Conservation (phyloP, 192 early-diverging fungal genomes). For the Podochytrium sp. region DNA sequence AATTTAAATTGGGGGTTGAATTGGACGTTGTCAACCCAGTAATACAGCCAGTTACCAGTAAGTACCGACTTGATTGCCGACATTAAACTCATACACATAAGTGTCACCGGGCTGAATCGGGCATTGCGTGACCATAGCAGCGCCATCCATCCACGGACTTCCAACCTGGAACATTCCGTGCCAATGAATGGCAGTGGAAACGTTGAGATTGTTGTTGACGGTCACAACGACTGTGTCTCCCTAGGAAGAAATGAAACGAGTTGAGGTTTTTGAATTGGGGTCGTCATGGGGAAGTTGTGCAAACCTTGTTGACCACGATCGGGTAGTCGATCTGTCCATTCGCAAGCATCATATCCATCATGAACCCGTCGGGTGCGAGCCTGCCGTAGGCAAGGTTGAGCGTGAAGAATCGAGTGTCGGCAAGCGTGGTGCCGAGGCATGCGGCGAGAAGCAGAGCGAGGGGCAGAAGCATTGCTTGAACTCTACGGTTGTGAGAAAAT, state of each 20-base stretch:
- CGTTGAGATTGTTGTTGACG: slow-evolving; percentile 39
- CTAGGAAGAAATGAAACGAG: no score
- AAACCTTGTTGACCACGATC: slow-evolving; percentile 6
- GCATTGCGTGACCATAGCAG: slow-evolving; percentile 5
- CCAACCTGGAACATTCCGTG: slow-evolving; percentile 83
- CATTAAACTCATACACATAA: slow-evolving; percentile 71
- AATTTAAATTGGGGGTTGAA: no score
- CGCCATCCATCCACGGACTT: slow-evolving; percentile 38
- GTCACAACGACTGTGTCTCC: slow-evolving; percentile 16
- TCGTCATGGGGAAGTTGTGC: no score
- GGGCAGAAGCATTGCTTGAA: background rate
- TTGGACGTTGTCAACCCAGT: background rate
- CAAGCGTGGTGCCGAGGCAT: background rate
- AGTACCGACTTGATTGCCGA: slow-evolving; percentile 72
- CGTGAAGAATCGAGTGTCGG: background rate
- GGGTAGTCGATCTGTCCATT: slow-evolving; percentile 19
- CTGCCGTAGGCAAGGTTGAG: slow-evolving; percentile 13
- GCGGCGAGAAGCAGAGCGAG: background rate
- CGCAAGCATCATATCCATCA: slow-evolving; percentile 19
- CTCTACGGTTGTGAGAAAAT: no score
- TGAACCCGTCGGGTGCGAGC: slow-evolving; percentile 7
- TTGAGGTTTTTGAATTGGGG: no score
- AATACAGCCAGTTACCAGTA: slow-evolving; percentile 80
- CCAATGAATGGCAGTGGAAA: slow-evolving; percentile 41
- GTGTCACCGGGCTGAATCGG: slow-evolving; percentile 9